Conservation (phyloP, 352 stramenopile genomes). For the Blastocystis sp. region DNA sequence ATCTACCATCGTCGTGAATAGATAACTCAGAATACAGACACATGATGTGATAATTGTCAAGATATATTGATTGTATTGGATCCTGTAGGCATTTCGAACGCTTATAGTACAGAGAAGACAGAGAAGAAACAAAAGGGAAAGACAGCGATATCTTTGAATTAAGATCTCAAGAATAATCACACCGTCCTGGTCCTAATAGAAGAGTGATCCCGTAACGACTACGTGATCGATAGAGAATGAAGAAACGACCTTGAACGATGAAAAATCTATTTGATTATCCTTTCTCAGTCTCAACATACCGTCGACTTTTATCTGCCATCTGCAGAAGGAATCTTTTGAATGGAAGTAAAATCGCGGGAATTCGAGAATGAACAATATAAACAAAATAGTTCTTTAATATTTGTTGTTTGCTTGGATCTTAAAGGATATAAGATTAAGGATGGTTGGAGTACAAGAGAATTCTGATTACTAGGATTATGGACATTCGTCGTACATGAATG, state of each 20-base stretch:
- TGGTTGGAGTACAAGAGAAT: not conserved
- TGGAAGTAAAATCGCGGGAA: not conserved
- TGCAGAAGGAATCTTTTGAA: not conserved
- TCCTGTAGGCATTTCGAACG: not conserved
- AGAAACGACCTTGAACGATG: not conserved
- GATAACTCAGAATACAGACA: not conserved
- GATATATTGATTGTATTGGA: not conserved
- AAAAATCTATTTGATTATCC: not conserved
- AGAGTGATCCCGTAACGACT: not conserved
- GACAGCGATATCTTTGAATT: not conserved
- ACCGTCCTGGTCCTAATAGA: not conserved
- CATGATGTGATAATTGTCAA: not conserved
- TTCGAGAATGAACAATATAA: not conserved
- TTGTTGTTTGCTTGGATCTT: no score
- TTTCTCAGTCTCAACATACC: not conserved
- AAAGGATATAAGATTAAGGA: not conserved
- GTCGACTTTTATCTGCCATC: not conserved
- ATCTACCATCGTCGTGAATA: not conserved
- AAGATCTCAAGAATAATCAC: not conserved
- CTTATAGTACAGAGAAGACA: not conserved
- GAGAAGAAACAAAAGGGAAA: not conserved
- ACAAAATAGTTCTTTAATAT: no score
- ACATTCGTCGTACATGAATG: not conserved
- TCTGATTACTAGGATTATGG: not conserved
- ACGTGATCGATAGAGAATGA: conserved; percentile 17